These are phyloP conservation scores for Pseudogymnoascus sp. DNA, from an alignment of 2,329 filamentous ascomycete species.

Conservation along the genomic window DNA sequence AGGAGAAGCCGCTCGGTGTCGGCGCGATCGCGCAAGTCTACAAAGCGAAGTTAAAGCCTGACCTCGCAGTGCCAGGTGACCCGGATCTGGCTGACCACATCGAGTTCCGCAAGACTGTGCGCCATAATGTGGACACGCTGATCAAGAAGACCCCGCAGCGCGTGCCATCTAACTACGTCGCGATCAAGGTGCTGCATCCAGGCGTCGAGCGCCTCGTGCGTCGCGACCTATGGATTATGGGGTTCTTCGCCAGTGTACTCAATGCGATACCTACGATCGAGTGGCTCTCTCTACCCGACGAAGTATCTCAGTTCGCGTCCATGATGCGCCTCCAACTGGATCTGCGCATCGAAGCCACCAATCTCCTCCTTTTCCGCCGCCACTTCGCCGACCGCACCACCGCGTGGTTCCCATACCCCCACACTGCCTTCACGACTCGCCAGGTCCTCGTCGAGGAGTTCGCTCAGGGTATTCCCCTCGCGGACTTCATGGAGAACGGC, in stretches of 20 bases:
- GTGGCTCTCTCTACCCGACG: constrained; percentile 92
- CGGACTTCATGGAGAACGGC: constrained; percentile 83
- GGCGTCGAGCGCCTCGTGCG: constrained; percentile 81
- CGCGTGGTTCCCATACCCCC: constrained; percentile 95
- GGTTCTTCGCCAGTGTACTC: constrained; percentile 74
- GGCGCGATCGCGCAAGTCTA: constrained; percentile 98
- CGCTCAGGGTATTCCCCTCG: constrained; percentile 84
- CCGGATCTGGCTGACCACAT: constrained; percentile 42
- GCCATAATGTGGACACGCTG: constrained; percentile 74
- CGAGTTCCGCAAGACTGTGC: constrained; percentile 60
- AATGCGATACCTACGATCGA: constrained; percentile 90
- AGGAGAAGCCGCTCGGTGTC: constrained; percentile 81
- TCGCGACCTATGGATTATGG: constrained; percentile 91
- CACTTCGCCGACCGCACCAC: constrained; percentile 86
- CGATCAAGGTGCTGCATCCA: constrained; percentile 92
- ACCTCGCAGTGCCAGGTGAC: constrained; percentile 57
- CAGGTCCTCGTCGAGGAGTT: constrained; percentile 93
- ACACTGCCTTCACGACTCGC: constrained; percentile 83
- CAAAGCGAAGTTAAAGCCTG: constrained; percentile 81
- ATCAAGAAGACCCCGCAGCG: constrained; percentile 79
- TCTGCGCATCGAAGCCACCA: constrained; percentile 87
- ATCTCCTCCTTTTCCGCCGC: constrained; percentile 77
- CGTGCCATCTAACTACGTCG: constrained; percentile 86
- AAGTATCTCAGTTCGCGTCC: constrained; percentile 86
- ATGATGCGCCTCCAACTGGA: constrained; percentile 99